These are phyloP conservation scores for Penium margaritaceum DNA, from an alignment of 139 green algal genomes.

Conservation along the genomic window DNA sequence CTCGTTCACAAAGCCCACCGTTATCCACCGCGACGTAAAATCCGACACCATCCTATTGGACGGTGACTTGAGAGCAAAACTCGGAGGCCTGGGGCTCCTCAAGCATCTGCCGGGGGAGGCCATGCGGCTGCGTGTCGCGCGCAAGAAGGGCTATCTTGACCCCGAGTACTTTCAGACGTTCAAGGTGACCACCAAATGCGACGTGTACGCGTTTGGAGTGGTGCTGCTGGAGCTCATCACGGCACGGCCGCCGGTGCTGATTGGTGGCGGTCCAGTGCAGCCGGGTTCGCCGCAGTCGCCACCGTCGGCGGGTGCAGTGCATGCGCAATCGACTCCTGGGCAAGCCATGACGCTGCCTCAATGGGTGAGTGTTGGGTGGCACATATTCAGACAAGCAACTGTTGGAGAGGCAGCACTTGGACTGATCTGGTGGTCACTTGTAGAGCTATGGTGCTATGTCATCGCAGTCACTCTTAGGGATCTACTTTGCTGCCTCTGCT, in stretches of 20 bases:
- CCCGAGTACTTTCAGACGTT: slow-evolving; percentile 8
- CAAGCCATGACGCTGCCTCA: not conserved
- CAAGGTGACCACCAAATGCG: not conserved
- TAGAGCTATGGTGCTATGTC: no score
- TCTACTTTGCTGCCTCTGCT: no score
- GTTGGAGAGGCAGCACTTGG: no score
- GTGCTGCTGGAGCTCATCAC: slow-evolving; percentile 23
- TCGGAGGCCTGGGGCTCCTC: not conserved
- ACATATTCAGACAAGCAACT: no score
- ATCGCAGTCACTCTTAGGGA: no score
- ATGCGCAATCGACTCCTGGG: no score
- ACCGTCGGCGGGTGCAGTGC: no score
- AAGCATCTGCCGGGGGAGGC: slow-evolving; percentile 5
- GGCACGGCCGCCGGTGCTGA: slow-evolving; percentile 8
- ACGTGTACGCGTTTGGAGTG: slow-evolving; percentile 15
- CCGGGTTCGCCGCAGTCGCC: not conserved
- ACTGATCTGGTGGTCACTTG: no score
- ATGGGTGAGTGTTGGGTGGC: slow-evolving; percentile 9
- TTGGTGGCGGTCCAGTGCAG: no score
- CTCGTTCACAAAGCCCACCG: not conserved
- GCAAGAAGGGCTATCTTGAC: slow-evolving; percentile 4
- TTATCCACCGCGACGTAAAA: slow-evolving; percentile 12
- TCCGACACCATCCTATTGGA: slow-evolving; percentile 4
- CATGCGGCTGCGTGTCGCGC: not conserved
- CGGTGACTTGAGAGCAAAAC: not conserved